phyloP scores from a whole-genome alignment of 2,329 filamentous ascomycete genomes.

The Cordyceps tenuipes region DNA sequence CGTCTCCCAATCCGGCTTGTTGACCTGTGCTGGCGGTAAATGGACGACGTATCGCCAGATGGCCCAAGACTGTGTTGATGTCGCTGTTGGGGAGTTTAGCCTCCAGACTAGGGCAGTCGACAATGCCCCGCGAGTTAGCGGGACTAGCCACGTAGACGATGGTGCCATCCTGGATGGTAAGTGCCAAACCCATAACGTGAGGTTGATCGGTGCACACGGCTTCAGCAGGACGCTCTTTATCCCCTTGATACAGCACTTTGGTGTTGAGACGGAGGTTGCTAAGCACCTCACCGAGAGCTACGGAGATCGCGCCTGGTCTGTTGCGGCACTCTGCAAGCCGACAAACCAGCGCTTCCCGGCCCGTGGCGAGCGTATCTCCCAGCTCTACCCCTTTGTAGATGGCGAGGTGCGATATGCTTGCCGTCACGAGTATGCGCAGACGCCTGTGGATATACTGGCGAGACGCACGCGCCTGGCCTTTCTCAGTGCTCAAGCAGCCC shows the following conservation, averaged over 20 bases:
- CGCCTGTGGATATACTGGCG: constrained; percentile 79
- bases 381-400: constrained; percentile 83
- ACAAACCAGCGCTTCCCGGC: constrained; percentile 77
- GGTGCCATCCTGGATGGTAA: constrained; percentile 54
- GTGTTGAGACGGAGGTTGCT: constrained; percentile 84
- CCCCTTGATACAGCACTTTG: constrained; percentile 88
- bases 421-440: constrained; percentile 84
- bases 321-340: constrained; percentile 69
- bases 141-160: constrained; percentile 62
- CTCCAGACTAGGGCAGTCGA: constrained; percentile 49
- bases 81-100: constrained; percentile 61
- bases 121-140: constrained; percentile 59
- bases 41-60: constrained; percentile 93
- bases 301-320: constrained; percentile 86
- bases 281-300: constrained; percentile 83
- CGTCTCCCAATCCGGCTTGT: constrained; percentile 66
- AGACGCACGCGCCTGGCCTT: constrained; percentile 80
- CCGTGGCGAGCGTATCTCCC: constrained; percentile 68
- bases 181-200: constrained; percentile 78
- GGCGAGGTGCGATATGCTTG: constrained; percentile 86
- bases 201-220: constrained; percentile 75
- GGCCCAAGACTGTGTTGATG: constrained; percentile 83
- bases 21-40: constrained; percentile 83
- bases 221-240: constrained; percentile 88
- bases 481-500: constrained; percentile 81